These are phyloP conservation scores for Chalciporus sphaerocephalus DNA, from an alignment of 768 basidiomycete genomes.

Conservation along the genomic window DNA sequence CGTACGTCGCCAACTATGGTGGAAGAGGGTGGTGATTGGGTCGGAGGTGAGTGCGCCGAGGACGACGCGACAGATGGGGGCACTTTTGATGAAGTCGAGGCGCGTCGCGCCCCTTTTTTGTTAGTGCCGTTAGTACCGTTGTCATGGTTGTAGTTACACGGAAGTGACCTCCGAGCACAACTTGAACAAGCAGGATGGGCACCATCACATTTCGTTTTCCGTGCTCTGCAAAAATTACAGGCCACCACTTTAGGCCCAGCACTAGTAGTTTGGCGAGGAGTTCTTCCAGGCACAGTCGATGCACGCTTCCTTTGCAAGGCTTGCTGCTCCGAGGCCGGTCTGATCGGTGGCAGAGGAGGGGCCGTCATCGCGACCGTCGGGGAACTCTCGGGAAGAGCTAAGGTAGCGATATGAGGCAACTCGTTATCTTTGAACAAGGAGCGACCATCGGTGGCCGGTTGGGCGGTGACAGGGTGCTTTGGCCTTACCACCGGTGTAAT, in stretches of 20 bases:
- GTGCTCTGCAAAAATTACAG: conserved; percentile 86
- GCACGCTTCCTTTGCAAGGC: conserved; percentile 67
- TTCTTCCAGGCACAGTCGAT: conserved; percentile 63
- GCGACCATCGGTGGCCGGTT: conserved; percentile 32
- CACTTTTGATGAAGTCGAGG: conserved; percentile 48
- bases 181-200: conserved; percentile 82
- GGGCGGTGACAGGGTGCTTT: conserved; percentile 26
- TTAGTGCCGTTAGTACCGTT: conserved; percentile 26
- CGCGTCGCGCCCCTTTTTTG: conserved; percentile 44
- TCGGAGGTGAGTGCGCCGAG: conserved; percentile 47
- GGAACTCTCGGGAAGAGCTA: conserved; percentile 55
- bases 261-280: conserved; percentile 51
- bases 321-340: conserved; percentile 64
- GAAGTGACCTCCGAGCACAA: conserved; percentile 70
- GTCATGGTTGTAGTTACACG: conserved; percentile 81
- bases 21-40: conserved; percentile 49
- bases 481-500: conserved; percentile 34
- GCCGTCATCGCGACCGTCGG: conserved; percentile 58
- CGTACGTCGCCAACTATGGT: conserved; percentile 33
- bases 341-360: conserved; percentile 57
- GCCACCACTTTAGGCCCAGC: conserved; percentile 85
- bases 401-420: conserved; percentile 67
- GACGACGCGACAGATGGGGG: conserved; percentile 21
- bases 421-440: conserved; percentile 56
- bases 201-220: conserved; percentile 87